Percentiles rank a stretch among this genome's conserved stretches.
Evolutionary conservation across 1,139 yeast genomes (phyloP).

Genomic region (Suhomyces choctaworum): DNA sequence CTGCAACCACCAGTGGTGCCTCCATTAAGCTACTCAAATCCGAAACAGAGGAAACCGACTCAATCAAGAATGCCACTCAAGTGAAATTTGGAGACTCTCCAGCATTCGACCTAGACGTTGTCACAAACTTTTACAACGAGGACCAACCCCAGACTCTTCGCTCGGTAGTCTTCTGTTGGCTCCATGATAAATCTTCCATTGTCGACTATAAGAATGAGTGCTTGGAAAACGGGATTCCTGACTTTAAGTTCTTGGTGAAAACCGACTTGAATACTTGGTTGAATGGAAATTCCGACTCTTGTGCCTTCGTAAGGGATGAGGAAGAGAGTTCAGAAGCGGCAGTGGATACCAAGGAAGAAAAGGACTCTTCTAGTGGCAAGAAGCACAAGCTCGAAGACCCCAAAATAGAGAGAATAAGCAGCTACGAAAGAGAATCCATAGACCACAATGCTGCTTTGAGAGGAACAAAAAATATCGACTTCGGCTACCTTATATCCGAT

Average conservation of each 20-base stretch:
- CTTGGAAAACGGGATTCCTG: constrained; percentile 60
- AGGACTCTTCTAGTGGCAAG: constrained; percentile 12
- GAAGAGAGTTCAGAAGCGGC: constrained; percentile 3
- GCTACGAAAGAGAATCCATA: constrained; percentile 64
- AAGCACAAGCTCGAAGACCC: constrained; percentile 51
- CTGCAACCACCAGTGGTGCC: constrained; percentile 25
- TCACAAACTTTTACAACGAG: constrained; percentile 62
- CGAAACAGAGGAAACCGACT: constrained; percentile 20
- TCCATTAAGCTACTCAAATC: constrained; percentile 27
- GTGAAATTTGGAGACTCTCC: constrained; percentile 32
- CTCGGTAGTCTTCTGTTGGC: constrained; percentile 79
- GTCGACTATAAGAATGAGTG: constrained; percentile 83
- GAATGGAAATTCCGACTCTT: constrained; percentile 60
- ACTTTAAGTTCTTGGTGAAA: constrained; percentile 82
- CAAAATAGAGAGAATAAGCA: constrained; percentile 51
- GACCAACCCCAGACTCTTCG: constrained; percentile 53
- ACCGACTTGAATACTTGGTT: constrained; percentile 84
- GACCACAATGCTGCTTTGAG: constrained; percentile 82
- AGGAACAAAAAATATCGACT: constrained; percentile 75
- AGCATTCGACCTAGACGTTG: constrained; percentile 36
- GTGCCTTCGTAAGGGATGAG: constrained; percentile 48
- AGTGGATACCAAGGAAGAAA: constrained; percentile 3
- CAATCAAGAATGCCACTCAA: constrained; percentile 39
- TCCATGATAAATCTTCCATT: constrained; percentile 69
- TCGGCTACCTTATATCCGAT: constrained; percentile 70